These are phyloP conservation scores for Colletotrichum siamense DNA, from an alignment of 2,329 filamentous ascomycete species.

Conservation along the genomic window DNA sequence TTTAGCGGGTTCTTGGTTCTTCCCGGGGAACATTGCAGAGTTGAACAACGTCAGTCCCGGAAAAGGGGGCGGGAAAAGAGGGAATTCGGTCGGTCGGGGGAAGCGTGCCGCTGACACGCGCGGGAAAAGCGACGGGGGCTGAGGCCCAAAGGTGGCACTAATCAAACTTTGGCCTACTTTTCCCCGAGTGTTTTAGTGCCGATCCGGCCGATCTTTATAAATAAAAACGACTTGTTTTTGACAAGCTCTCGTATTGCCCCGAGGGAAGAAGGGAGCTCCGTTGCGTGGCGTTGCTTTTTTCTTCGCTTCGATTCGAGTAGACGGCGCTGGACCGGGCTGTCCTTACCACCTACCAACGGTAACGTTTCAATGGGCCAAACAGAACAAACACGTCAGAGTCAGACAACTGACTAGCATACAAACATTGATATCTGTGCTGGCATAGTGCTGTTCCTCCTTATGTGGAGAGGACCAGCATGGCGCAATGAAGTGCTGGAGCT, in stretches of 20 bases:
- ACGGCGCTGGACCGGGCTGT: neutral
- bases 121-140: neutral
- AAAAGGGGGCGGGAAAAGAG: neutral
- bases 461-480: neutral
- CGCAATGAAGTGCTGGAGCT: neutral
- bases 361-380: neutral
- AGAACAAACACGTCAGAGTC: neutral
- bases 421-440: neutral
- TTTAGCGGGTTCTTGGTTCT: neutral
- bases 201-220: conserved; percentile 15
- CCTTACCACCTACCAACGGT: neutral
- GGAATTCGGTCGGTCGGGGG: neutral
- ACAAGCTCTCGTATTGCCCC: neutral
- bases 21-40: neutral
- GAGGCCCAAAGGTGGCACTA: neutral
- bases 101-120: neutral
- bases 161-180: neutral
- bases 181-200: neutral
- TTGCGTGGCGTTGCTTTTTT: neutral
- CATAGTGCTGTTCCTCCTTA: neutral
- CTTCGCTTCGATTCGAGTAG: neutral
- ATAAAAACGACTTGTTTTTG: neutral
- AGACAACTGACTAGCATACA: neutral
- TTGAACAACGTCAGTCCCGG: neutral
- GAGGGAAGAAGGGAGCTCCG: neutral